Conservation (phyloP, 768 basidiomycete genomes). For the Mycena sanguinolenta region DNA sequence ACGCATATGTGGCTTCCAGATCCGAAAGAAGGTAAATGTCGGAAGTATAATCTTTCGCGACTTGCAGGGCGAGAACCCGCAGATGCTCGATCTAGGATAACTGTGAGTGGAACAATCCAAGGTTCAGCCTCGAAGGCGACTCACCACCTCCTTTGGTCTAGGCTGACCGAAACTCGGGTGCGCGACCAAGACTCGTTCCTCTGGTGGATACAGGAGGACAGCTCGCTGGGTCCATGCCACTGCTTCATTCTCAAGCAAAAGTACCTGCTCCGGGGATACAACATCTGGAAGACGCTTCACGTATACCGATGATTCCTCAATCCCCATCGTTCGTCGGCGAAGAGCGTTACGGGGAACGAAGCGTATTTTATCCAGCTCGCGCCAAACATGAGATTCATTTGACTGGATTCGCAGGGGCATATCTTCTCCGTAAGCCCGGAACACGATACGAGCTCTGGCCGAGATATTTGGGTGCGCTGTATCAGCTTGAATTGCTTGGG, state of each 20-base stretch:
- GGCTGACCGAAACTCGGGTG: constrained; percentile 57
- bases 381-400: constrained; percentile 43
- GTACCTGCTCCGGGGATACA: constrained; percentile 54
- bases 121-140: constrained; percentile 34
- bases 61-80: constrained; percentile 45
- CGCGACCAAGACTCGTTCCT: constrained; percentile 47
- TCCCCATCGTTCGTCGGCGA: constrained; percentile 39
- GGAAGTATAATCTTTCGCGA: constrained; percentile 43
- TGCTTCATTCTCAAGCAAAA: constrained; percentile 52
- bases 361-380: constrained; percentile 45
- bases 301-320: constrained; percentile 37
- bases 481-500: constrained; percentile 46
- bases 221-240: constrained; percentile 68
- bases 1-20: constrained; percentile 58
- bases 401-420: constrained; percentile 47
- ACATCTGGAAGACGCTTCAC: constrained; percentile 42
- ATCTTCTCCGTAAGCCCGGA: constrained; percentile 48
- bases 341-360: constrained; percentile 57
- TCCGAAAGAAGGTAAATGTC: constrained; percentile 51
- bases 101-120: not conserved
- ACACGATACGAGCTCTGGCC: constrained; percentile 49
- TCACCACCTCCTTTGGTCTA: constrained; percentile 57
- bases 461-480: constrained; percentile 30
- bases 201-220: constrained; percentile 45
- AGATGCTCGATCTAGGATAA: constrained; percentile 57